Evolutionary conservation across 2,329 filamentous ascomycete genomes (phyloP).

Genomic region (Calonectria pseudoturangicola): DNA sequence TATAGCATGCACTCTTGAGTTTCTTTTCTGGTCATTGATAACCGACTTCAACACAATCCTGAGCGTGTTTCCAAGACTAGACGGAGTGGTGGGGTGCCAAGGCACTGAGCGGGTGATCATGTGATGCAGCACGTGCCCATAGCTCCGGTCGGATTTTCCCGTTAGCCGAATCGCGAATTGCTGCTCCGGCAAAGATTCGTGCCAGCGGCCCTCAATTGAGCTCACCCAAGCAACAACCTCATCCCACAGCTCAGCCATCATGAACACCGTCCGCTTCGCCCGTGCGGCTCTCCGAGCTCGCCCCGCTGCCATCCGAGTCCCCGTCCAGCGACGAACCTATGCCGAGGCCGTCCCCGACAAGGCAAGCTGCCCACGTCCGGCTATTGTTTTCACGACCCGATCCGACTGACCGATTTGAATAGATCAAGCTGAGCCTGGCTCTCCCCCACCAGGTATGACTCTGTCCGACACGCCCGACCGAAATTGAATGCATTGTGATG

Average conservation of each 20-base stretch:
- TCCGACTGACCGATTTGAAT: constrained; percentile 53
- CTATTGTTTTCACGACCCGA: constrained; percentile 49
- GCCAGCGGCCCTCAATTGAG: constrained; percentile 64
- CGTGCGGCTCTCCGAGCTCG: constrained; percentile 90
- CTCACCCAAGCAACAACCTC: constrained; percentile 67
- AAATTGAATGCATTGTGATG: constrained; percentile 51
- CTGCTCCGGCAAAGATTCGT: constrained; percentile 68
- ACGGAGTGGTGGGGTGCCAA: background rate
- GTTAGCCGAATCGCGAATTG: constrained; percentile 64
- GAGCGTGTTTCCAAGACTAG: background rate
- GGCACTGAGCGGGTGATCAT: constrained; percentile 47
- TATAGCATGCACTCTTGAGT: too few species aligned
- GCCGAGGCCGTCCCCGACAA: constrained; percentile 91
- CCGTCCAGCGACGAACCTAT: constrained; percentile 91
- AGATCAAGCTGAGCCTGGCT: constrained; percentile 98
- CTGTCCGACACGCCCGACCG: constrained; percentile 44
- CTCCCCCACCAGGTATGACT: constrained; percentile 96
- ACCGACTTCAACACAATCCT: too few species aligned
- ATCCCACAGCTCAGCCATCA: constrained; percentile 76
- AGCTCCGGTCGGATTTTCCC: constrained; percentile 61
- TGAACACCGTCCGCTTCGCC: constrained; percentile 96
- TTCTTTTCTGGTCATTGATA: too few species aligned
- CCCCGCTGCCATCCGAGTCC: constrained; percentile 83
- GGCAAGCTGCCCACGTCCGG: constrained; percentile 65
- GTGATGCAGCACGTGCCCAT: constrained; percentile 58